phyloP scores from a whole-genome alignment of 2,329 filamentous ascomycete genomes.

The Salinomyces thailandicus region DNA sequence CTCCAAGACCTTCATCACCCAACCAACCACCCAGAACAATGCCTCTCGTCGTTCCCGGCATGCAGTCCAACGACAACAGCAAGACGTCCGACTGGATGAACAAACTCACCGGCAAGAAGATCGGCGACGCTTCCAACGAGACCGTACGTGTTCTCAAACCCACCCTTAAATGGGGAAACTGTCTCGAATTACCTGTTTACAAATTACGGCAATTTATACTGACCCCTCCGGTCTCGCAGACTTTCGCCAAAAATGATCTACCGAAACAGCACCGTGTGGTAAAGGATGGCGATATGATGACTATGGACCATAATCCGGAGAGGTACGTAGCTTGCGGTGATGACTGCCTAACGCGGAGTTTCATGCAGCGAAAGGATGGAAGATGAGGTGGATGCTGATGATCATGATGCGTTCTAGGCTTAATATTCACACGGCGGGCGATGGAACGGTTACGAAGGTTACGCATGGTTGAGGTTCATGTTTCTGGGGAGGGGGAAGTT shows the following conservation, averaged over 20 bases:
- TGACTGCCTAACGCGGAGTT: neutral
- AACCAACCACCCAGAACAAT: slow-evolving; percentile 23
- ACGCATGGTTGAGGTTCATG: slow-evolving; percentile 37
- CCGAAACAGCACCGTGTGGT: slow-evolving; percentile 38
- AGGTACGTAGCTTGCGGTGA: slow-evolving; percentile 19
- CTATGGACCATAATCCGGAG: slow-evolving; percentile 39
- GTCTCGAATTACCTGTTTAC: neutral
- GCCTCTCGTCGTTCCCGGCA: slow-evolving; percentile 42
- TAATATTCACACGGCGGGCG: slow-evolving; percentile 40
- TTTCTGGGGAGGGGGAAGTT: too few species aligned
- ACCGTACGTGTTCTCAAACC: slow-evolving; percentile 28
- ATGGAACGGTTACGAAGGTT: slow-evolving; percentile 40
- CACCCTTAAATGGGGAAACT: neutral
- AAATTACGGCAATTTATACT: too few species aligned
- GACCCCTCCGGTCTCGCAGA: too few species aligned
- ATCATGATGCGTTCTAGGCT: slow-evolving; percentile 21
- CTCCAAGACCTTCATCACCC: too few species aligned
- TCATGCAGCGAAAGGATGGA: neutral
- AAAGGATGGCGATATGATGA: slow-evolving; percentile 36
- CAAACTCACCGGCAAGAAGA: slow-evolving; percentile 43
- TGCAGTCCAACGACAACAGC: slow-evolving; percentile 30
- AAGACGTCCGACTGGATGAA: slow-evolving; percentile 35
- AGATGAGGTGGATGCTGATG: neutral
- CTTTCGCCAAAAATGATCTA: slow-evolving; percentile 41
- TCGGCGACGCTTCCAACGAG: slow-evolving; percentile 37